These are phyloP conservation scores for Ilyonectria destructans DNA, from an alignment of 2,329 filamentous ascomycete genomes.

Conservation along the genomic window DNA sequence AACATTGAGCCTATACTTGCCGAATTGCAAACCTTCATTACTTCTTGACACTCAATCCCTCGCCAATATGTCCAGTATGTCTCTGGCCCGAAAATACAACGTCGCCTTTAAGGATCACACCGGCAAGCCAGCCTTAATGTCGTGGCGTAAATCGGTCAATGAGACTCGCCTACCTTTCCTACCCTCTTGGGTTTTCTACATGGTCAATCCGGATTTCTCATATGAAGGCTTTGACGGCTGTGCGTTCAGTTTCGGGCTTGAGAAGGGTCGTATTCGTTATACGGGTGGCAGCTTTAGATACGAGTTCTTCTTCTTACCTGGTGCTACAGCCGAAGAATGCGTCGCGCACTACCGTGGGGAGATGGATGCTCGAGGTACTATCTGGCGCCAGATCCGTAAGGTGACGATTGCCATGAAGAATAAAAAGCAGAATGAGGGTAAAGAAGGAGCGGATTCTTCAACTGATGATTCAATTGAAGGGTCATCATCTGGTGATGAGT, in stretches of 20 bases:
- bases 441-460: conserved; percentile 1
- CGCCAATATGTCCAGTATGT: background rate
- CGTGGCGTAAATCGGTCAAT: background rate
- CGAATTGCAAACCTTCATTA: background rate
- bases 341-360: conserved; percentile 18
- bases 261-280: background rate
- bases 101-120: conserved; percentile 18
- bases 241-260: background rate
- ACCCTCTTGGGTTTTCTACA: conserved; percentile 18
- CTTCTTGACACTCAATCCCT: no score
- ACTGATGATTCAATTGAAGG: background rate
- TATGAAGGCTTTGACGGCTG: conserved; percentile 18
- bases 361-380: conserved; percentile 21
- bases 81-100: background rate
- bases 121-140: conserved; percentile 14
- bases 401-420: conserved; percentile 14
- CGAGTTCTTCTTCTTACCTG: conserved; percentile 23
- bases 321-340: conserved; percentile 22
- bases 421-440: conserved; percentile 3
- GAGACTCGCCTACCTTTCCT: background rate
- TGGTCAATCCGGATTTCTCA: conserved; percentile 11
- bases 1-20: background rate
- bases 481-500: background rate
- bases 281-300: background rate
- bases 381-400: conserved; percentile 28